A percentile compares a stretch with the other conserved stretches of the same genome.
phyloP scores from a whole-genome alignment of 2,329 filamentous ascomycete genomes.

The Apiospora pterosperma region DNA sequence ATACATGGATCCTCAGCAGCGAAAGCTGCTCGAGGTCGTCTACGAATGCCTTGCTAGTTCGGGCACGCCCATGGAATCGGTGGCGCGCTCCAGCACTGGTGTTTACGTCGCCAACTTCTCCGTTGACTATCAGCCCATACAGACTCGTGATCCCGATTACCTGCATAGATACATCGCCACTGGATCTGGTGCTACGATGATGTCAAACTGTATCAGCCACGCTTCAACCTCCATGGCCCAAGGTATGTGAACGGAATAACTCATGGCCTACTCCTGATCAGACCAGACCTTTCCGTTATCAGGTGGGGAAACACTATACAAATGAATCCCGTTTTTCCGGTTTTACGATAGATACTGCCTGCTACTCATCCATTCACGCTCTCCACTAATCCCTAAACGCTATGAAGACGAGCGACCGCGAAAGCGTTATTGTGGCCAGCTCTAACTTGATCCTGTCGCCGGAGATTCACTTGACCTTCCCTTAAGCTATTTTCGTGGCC shows the following conservation, averaged over 20 bases:
- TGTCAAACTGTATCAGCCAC: constrained; percentile 34
- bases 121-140: constrained; percentile 23
- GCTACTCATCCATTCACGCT: not conserved
- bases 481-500: no score
- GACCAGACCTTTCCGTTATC: no score
- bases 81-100: constrained; percentile 24
- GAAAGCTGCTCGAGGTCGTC: constrained; percentile 32
- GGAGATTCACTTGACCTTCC: constrained; percentile 23
- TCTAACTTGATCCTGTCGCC: constrained; percentile 31
- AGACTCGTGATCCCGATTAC: constrained; percentile 19
- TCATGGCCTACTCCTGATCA: no score
- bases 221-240: constrained; percentile 33
- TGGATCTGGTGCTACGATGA: constrained; percentile 30
- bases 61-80: constrained; percentile 25
- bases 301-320: no score
- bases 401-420: constrained; percentile 24
- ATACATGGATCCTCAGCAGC: constrained; percentile 35
- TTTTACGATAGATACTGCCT: constrained; percentile 12
- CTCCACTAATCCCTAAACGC: constrained; percentile 3
- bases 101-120: constrained; percentile 22
- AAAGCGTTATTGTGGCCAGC: constrained; percentile 31
- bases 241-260: constrained; percentile 14
- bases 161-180: constrained; percentile 24
- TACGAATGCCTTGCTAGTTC: constrained; percentile 38
- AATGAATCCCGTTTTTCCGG: no score